Conservation (phyloP, 163 green algal genomes). For the Botryococcus braunii region DNA sequence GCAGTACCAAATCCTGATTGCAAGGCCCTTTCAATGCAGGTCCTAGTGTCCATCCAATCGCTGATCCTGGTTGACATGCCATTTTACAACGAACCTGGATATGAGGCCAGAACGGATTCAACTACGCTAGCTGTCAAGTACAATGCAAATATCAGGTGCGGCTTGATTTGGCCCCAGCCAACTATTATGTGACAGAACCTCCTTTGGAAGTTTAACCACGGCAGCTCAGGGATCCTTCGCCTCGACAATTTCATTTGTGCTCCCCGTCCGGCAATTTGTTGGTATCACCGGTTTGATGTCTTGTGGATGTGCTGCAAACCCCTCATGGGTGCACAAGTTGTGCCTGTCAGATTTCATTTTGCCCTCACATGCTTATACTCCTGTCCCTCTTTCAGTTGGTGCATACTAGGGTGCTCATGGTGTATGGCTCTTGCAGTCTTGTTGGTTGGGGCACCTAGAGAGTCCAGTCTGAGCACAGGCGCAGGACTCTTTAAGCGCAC, state of each 20-base stretch:
- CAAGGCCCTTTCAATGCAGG: too few relatives aligned
- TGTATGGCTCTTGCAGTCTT: too few relatives aligned
- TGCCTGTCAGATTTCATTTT: too few relatives aligned
- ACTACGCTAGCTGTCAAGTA: conserved; percentile 28
- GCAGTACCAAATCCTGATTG: too few relatives aligned
- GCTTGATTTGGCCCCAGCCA: neutral
- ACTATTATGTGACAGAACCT: conserved; percentile 5
- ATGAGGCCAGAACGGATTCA: conserved; percentile 41
- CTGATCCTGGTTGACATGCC: conserved; percentile 80
- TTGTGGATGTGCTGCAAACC: neutral
- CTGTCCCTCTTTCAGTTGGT: too few relatives aligned
- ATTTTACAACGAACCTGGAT: conserved; percentile 87
- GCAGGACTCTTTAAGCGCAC: too few relatives aligned
- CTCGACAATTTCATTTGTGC: conserved; percentile 10
- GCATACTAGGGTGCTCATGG: too few relatives aligned
- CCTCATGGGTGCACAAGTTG: neutral
- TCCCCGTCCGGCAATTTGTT: neutral
- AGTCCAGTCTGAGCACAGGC: too few relatives aligned
- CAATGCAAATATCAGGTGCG: conserved; percentile 34
- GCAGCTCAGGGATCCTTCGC: too few relatives aligned
- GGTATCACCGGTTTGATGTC: neutral
- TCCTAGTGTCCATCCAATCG: conserved; percentile 84
- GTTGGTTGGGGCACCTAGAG: too few relatives aligned
- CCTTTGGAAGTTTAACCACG: too few relatives aligned
- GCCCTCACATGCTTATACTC: too few relatives aligned